These are phyloP conservation scores for Yamadazyma atlantica DNA, from an alignment of 1,139 yeast species.

Conservation along the genomic window DNA sequence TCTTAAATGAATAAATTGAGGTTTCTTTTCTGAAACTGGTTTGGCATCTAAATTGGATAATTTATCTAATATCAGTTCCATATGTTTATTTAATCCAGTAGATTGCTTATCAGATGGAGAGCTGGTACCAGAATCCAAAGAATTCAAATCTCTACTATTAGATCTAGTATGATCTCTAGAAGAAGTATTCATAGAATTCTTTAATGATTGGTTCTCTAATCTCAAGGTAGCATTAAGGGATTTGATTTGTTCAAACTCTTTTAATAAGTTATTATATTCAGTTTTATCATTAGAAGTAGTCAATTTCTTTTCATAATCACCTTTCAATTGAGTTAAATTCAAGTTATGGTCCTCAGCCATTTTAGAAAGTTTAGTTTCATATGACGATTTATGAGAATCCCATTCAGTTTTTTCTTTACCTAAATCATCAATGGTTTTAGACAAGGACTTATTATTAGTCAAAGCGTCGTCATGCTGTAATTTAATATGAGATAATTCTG, in stretches of 20 bases:
- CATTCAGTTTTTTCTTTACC: slow-evolving; percentile 8
- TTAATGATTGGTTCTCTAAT: slow-evolving; percentile 41
- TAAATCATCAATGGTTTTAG: slow-evolving; percentile 10
- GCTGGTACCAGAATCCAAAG: slow-evolving; percentile 2
- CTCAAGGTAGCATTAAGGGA: slow-evolving; percentile 36
- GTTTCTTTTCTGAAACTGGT: slow-evolving; percentile 12
- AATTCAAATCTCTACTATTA: slow-evolving; percentile 12
- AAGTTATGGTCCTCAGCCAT: neutral
- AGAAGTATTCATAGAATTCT: slow-evolving; percentile 20
- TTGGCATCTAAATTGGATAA: slow-evolving; percentile 18
- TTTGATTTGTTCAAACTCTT: slow-evolving; percentile 29
- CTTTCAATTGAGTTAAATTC: slow-evolving; percentile 2
- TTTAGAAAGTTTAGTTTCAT: neutral
- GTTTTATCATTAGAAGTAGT: slow-evolving; percentile 8
- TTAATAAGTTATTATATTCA: slow-evolving; percentile 12
- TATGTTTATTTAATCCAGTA: slow-evolving; percentile 11
- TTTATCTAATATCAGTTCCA: slow-evolving; percentile 22
- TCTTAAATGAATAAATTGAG: slow-evolving; percentile 25
- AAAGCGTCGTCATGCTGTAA: slow-evolving; percentile 8
- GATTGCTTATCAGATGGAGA: slow-evolving; percentile 3
- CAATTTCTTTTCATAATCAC: slow-evolving; percentile 9
- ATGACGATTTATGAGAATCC: slow-evolving; percentile 2
- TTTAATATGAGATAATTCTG: slow-evolving; percentile 15
- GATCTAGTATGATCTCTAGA: slow-evolving; percentile 17
- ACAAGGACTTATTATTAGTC: slow-evolving; percentile 11